These are phyloP conservation scores for Aspergillus conjunctus DNA, from an alignment of 495 filamentous ascomycete species.

Conservation along the genomic window DNA sequence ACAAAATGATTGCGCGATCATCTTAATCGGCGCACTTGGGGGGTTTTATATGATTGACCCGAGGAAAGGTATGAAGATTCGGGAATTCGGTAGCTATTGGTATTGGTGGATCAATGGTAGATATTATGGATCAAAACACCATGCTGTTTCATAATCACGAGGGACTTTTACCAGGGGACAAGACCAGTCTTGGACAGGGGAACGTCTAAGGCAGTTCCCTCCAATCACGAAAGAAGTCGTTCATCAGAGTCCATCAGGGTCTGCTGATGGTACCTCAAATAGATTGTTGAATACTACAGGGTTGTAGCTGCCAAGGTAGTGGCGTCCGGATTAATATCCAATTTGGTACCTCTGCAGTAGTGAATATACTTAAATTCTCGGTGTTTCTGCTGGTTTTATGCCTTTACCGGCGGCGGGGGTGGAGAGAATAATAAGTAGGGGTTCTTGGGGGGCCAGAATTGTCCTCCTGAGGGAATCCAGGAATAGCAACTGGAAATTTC, in stretches of 20 bases:
- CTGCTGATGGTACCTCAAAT: slow-evolving; percentile 3
- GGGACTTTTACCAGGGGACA: background rate
- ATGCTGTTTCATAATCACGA: slow-evolving; percentile 18
- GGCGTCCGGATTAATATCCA: background rate
- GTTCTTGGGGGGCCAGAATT: background rate
- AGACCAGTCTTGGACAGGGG: slow-evolving; percentile 6
- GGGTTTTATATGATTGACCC: slow-evolving; percentile 5
- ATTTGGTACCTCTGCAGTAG: background rate
- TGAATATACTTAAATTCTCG: background rate
- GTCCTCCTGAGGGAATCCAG: background rate
- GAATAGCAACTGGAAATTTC: background rate
- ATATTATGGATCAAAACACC: background rate
- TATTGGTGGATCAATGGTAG: slow-evolving; percentile 17
- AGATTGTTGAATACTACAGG: slow-evolving; percentile 3
- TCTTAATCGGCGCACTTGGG: slow-evolving; percentile 10
- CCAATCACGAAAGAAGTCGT: slow-evolving; percentile 4
- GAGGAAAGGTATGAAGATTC: background rate
- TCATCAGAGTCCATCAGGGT: background rate
- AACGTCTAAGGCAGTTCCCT: slow-evolving; percentile 1
- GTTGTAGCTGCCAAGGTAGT: slow-evolving; percentile 10
- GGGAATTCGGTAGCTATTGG: slow-evolving; percentile 1
- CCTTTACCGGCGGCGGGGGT: slow-evolving; percentile 11
- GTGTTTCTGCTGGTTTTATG: slow-evolving; percentile 10
- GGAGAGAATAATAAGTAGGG: background rate
- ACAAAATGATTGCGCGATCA: slow-evolving; percentile 10